Evolutionary conservation across 805 yeast species (phyloP).

Genomic region (Nakazawaea pomicola): DNA sequence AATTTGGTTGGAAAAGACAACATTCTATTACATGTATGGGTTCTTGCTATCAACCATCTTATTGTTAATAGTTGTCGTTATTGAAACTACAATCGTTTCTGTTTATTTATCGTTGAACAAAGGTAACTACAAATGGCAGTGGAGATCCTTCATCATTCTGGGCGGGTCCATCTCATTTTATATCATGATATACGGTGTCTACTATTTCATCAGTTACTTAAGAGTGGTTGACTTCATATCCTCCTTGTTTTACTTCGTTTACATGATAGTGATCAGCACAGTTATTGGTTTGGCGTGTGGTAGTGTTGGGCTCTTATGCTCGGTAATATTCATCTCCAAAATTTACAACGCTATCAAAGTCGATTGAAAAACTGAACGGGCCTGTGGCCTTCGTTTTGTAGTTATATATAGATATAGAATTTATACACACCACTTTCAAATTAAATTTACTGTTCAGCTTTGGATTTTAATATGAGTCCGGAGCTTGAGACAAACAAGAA

Average conservation of each 20-base stretch:
- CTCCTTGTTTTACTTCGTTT: slow-evolving; percentile 61
- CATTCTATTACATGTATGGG: slow-evolving; percentile 78
- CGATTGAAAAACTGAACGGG: slow-evolving; percentile 32
- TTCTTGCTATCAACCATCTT: slow-evolving; percentile 60
- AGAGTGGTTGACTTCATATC: slow-evolving; percentile 65
- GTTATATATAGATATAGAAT: not conserved
- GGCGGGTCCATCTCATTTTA: slow-evolving; percentile 67
- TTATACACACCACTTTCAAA: no score
- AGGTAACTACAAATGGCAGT: slow-evolving; percentile 68
- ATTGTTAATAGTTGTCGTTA: slow-evolving; percentile 55
- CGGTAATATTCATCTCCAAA: slow-evolving; percentile 58
- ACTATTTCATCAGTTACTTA: slow-evolving; percentile 55
- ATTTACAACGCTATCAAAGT: slow-evolving; percentile 55
- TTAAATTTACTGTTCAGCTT: no score
- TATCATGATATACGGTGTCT: slow-evolving; percentile 60
- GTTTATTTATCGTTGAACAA: slow-evolving; percentile 53
- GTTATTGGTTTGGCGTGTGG: slow-evolving; percentile 71
- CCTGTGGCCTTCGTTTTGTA: not conserved
- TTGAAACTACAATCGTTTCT: slow-evolving; percentile 68
- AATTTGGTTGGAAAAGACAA: slow-evolving; percentile 74
- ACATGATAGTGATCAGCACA: slow-evolving; percentile 59
- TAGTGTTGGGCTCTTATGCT: slow-evolving; percentile 63
- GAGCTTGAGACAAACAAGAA: no score
- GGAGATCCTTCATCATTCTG: slow-evolving; percentile 73
- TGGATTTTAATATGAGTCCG: no score